phyloP scores from a whole-genome alignment of 371 early-diverging fungal species.

The Rhizopus stolonifer region DNA sequence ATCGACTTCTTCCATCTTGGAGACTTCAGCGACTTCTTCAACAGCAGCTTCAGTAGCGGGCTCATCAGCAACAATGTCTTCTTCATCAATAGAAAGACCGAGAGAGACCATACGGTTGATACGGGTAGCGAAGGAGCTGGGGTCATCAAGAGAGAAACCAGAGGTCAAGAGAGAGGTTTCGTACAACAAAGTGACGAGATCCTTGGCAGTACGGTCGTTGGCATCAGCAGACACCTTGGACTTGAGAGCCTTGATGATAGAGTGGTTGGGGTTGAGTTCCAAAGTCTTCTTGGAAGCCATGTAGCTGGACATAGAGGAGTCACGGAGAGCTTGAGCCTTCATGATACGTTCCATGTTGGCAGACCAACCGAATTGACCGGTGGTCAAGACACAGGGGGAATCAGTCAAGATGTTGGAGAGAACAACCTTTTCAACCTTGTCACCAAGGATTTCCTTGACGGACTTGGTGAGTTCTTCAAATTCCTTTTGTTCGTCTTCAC shows the following conservation, averaged over 20 bases:
- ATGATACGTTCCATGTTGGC: constrained; percentile 99
- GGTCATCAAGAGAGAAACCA: constrained; percentile 97
- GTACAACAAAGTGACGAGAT: constrained; percentile 90
- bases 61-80: constrained; percentile 56
- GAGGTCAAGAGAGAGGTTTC: constrained; percentile 94
- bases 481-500: constrained; percentile 85
- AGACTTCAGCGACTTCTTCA: constrained; percentile 72
- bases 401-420: constrained; percentile 92
- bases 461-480: constrained; percentile 82
- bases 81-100: constrained; percentile 92
- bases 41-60: constrained; percentile 45
- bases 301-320: constrained; percentile 94
- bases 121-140: constrained; percentile 88
- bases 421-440: constrained; percentile 97
- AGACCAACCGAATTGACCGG: constrained; percentile 98
- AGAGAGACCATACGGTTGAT: constrained; percentile 98
- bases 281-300: constrained; percentile 98
- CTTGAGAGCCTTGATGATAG: constrained; percentile 92
- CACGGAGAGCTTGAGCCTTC: constrained; percentile 98
- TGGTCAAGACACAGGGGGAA: constrained; percentile 97
- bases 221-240: constrained; percentile 86
- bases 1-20: constrained; percentile 98
- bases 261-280: constrained; percentile 95
- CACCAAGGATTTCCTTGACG: constrained; percentile 92
- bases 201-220: constrained; percentile 97